Evolutionary conservation across 139 green algal genomes (phyloP), one percentile per base, ranked within the genome.

Genomic region (Edaphochlamys debaryana): DNA sequence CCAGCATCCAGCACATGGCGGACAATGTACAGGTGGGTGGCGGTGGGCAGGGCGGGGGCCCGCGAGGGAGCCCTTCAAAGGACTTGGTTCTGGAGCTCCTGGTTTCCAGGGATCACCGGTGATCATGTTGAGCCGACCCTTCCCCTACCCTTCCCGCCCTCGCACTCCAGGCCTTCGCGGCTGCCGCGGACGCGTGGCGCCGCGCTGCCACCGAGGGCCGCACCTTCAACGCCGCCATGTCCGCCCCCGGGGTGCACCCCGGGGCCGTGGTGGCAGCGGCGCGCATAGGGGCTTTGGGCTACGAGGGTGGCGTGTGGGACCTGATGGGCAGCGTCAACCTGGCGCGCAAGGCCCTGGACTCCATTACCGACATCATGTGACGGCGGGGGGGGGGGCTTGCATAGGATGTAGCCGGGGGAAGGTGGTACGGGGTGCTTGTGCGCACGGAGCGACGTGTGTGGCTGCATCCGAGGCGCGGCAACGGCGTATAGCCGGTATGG

Each of bases 241-340:
- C 63, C 8, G 42, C 22, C 0, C 27, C 63, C 0, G 76, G 60
- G 7, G 63, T 66, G 41, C 56, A 82, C 19, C 76, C 62, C 9
- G 25, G 56, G 32, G 76, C 76, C 32, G 76, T 82, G 41, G 62
- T 84, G 78, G 78, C 78, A 36, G 78, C 78, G 27, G 78, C 78
- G 11, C 78, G 78, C 25, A 76, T 84, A 8, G 36, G 30, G n/a
- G 48, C 66, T 0, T 66, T 84, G 64, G 78, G 78, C 64, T 84
- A 84, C 52, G 78, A 84, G 67, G 78, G 66, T 25, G 78, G 78
- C 32, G 66, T 75, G 52, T 84, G 78, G 78, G 67, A 84, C 78
- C 64, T 84, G n/a, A 67, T 84, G 78, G 78, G 78, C 25, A 45
- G 48, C 38, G 78, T 84, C 34, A 77, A 77, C 66, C 66, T 84